Base-by-base conservation (phyloP, 177 flowering plant species). In the Vitis hybrid region DNA sequence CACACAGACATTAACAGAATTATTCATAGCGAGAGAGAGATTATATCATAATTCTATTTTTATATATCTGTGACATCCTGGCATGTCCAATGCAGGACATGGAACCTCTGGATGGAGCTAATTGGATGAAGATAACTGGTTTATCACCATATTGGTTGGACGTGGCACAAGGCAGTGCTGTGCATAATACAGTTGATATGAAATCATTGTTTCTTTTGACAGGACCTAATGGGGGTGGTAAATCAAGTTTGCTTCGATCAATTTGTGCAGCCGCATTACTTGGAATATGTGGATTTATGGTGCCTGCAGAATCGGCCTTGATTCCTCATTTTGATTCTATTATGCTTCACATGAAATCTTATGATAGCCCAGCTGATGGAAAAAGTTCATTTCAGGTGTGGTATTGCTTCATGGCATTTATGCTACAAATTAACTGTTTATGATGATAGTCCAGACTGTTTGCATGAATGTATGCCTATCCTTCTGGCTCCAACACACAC, bases 181-280 rank as follows among this genome's bases (percentile, higher is more conserved):
- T 93, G 59, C 75, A 62, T 57, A 95, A 95, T 73, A 84, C 84
- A 10, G 87, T 95, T 7, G 89, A 87, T 66, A 95, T 95, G 99
- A 81, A 85, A 32, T 93, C 98, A 24, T 66, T 95, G 46, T 87
- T 90, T 82, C 90, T 95, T 74, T 82, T 95, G 74, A 95, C 99
- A 30, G 99, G 99, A 61, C 99, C 99, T 11, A 93, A 95, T 80
- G 99, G 99, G 15, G 99, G 99, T 70, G 99, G 99, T 74, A 95
- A 95, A 88, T 95, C 99, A 67, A 93, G 98, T 78, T 81, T 95
- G 72, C 93, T 95, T 62, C 86, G 98, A 71, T 89, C 99, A 58
- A 84, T 95, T 70, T 93, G 98, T 85, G 97, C 99, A 27, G 91
- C 92, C 67, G 85, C 95, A 60, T 77, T 95, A 72, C 97, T 95